Percentiles rank a stretch among this genome's conserved stretches.
Conservation (phyloP, 345 rosid species). For the Citrus hindsii region DNA sequence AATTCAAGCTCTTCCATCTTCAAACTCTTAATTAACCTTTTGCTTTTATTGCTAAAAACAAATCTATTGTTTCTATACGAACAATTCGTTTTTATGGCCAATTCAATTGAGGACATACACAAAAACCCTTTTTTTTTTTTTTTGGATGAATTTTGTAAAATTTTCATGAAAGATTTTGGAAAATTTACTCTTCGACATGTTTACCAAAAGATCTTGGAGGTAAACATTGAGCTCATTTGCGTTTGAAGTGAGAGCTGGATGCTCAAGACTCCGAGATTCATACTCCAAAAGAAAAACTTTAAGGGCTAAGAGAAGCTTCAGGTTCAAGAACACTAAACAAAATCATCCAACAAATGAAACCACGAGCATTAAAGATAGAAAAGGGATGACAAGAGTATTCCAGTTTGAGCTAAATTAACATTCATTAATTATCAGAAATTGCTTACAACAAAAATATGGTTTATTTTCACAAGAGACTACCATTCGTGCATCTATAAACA, state of each 20-base stretch:
- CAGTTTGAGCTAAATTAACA: neutral
- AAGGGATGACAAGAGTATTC: neutral
- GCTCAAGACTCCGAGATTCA: neutral
- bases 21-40: too few species aligned
- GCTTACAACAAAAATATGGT: neutral
- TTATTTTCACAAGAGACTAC: neutral
- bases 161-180: too few species aligned
- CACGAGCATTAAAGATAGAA: neutral
- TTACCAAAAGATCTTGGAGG: too few species aligned
- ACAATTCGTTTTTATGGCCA: neutral
- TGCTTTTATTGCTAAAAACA: too few species aligned
- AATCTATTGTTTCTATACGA: too few species aligned
- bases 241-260: too few species aligned
- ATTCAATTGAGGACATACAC: neutral
- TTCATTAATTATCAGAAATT: neutral
- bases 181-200: too few species aligned
- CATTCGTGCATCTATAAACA: slow-evolving; percentile 9
- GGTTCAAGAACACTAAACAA: neutral
- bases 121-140: too few species aligned
- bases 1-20: too few species aligned
- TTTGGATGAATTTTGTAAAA: too few species aligned
- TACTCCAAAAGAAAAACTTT: neutral
- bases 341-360: neutral
- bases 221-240: too few species aligned
- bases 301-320: neutral